Evolutionary conservation across 192 early-diverging fungal species (phyloP).

Genomic region (Cetraspora pellucida): DNA sequence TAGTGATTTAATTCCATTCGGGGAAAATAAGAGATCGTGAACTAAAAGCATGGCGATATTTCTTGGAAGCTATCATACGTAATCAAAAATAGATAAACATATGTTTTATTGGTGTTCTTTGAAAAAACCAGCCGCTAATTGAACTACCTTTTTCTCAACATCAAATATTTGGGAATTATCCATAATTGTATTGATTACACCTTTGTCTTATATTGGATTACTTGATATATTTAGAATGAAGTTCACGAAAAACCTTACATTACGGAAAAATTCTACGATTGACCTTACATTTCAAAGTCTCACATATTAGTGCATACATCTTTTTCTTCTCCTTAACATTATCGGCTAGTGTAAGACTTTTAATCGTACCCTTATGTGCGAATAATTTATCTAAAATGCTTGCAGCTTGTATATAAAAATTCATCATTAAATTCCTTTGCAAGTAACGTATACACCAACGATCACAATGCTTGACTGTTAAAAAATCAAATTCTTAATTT

Average conservation of each 20-base stretch:
- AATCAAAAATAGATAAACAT: neutral
- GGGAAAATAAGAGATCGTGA: conserved; percentile 86
- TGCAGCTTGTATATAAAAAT: conserved; percentile 76
- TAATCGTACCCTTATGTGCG: conserved; percentile 75
- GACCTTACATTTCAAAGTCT: conserved; percentile 80
- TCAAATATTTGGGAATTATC: conserved; percentile 51
- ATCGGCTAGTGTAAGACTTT: conserved; percentile 72
- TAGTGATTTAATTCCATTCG: conserved; percentile 66
- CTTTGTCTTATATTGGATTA: conserved; percentile 42
- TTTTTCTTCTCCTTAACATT: conserved; percentile 72
- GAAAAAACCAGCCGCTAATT: neutral
- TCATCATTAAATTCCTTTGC: conserved; percentile 43
- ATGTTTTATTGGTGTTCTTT: too few species aligned
- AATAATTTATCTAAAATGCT: conserved; percentile 74
- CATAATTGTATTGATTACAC: conserved; percentile 53
- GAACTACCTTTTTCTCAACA: conserved; percentile 54
- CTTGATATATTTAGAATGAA: too few species aligned
- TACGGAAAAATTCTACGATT: neutral
- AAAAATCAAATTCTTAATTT: too few species aligned
- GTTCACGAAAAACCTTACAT: neutral
- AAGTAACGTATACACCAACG: too few species aligned
- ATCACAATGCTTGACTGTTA: too few species aligned
- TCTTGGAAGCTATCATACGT: neutral
- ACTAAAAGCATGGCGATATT: conserved; percentile 66
- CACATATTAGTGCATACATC: conserved; percentile 89